Conservation (phyloP, 2,329 filamentous ascomycete species). For the Aspergillus thermomutatus region DNA sequence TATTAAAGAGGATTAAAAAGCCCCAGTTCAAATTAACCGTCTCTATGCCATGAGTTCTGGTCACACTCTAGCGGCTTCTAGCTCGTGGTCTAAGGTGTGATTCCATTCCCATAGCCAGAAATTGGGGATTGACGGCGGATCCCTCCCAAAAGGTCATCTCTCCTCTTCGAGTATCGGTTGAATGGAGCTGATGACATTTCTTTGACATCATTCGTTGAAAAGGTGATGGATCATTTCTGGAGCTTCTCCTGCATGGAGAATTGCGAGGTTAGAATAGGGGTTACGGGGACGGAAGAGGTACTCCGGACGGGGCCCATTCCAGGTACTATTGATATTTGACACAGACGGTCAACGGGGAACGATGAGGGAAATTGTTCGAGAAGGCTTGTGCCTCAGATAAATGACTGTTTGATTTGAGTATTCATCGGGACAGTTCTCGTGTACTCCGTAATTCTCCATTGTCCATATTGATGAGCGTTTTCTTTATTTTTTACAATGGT, state of each 20-base stretch:
- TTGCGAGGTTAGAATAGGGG: neutral
- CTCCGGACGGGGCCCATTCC: neutral
- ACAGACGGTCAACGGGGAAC: neutral
- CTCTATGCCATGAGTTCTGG: slow-evolving; percentile 26
- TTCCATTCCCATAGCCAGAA: slow-evolving; percentile 8
- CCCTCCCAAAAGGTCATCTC: neutral
- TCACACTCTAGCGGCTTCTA: slow-evolving; percentile 33
- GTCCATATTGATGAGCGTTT: neutral
- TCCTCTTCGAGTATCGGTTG: neutral
- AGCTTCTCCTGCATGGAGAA: neutral
- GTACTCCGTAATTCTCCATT: neutral
- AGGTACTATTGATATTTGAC: neutral
- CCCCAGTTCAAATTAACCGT: slow-evolving; percentile 17
- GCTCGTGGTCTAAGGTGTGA: slow-evolving; percentile 16
- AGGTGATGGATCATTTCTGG: neutral
- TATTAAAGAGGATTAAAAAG: neutral
- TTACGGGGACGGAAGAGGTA: neutral
- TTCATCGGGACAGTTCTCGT: neutral
- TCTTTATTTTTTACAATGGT: neutral
- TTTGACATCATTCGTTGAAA: slow-evolving; percentile 8
- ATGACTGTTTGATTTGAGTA: neutral
- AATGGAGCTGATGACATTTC: neutral
- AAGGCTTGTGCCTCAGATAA: neutral
- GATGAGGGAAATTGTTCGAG: neutral
- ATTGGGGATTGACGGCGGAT: slow-evolving; percentile 11